phyloP scores from a whole-genome alignment of 257 asterid species.

The Penstemon barbatus region DNA sequence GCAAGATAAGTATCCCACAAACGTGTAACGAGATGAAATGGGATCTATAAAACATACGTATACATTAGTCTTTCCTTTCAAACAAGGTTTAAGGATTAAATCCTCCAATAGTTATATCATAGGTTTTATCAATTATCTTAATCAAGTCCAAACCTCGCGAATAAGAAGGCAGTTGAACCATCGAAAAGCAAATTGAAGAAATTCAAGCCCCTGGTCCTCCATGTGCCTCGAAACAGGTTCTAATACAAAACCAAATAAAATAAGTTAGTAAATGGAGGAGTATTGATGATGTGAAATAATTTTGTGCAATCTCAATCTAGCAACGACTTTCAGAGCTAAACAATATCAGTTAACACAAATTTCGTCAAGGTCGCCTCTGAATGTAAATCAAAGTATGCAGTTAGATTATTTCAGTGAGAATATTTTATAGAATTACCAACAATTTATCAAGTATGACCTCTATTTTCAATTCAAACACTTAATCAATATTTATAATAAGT shows the following conservation, averaged over 20 bases:
- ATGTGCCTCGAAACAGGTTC: conserved; percentile 85
- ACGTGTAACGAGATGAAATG: conserved; percentile 82
- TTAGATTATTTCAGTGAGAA: neutral
- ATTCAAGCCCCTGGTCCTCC: conserved; percentile 97
- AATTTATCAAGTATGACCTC: neutral
- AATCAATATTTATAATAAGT: conserved; percentile 3
- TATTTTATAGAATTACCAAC: neutral
- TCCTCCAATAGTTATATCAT: neutral
- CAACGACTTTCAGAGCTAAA: neutral
- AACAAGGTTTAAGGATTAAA: neutral
- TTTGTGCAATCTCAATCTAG: neutral
- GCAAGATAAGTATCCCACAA: conserved; percentile 99
- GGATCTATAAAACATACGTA: conserved; percentile 54
- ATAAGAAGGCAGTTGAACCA: conserved; percentile 98
- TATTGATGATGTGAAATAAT: neutral
- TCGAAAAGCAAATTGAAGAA: conserved; percentile 98
- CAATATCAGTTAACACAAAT: neutral
- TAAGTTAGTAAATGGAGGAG: neutral
- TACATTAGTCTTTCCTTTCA: conserved; percentile 24
- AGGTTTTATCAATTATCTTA: conserved; percentile 2
- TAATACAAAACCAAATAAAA: conserved; percentile 27
- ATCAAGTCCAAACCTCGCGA: conserved; percentile 69
- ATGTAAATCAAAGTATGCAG: neutral
- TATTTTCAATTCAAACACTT: neutral
- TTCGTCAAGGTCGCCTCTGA: neutral